Evolutionary conservation across 148 eudicot species (phyloP).

Genomic region (Rhododendron simsii): DNA sequence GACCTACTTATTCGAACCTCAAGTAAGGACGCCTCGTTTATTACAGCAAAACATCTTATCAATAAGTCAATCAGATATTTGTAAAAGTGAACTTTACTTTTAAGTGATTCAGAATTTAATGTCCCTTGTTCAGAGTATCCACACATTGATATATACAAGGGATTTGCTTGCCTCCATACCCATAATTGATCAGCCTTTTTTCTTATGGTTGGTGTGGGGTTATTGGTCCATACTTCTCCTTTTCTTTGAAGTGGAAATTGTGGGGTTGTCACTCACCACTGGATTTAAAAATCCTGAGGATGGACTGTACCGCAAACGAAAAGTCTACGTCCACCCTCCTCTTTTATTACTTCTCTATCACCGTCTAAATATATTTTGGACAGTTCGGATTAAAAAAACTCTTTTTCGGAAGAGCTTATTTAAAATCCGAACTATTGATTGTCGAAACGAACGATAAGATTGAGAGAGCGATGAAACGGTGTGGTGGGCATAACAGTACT

Average conservation of each 20-base stretch:
- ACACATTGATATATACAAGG: neutral
- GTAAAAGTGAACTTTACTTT: neutral
- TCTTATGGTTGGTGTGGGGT: neutral
- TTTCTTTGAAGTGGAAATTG: slow-evolving; percentile 5
- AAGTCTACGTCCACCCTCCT: too few relatives aligned
- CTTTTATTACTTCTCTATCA: too few relatives aligned
- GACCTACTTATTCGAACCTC: too few relatives aligned
- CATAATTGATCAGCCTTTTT: neutral
- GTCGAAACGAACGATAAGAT: too few relatives aligned
- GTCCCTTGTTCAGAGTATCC: neutral
- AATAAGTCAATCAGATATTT: neutral
- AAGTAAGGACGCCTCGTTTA: too few relatives aligned
- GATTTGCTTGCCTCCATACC: neutral
- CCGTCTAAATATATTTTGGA: too few relatives aligned
- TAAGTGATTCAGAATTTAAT: neutral
- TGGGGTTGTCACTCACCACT: neutral
- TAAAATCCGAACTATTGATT: too few relatives aligned
- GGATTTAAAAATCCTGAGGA: neutral
- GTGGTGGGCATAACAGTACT: too few relatives aligned
- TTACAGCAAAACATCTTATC: neutral
- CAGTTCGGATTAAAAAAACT: too few relatives aligned
- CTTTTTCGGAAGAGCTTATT: too few relatives aligned
- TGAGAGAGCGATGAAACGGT: too few relatives aligned
- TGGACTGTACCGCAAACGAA: neutral
- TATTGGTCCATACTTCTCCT: neutral